Percentiles rank a stretch among this genome's conserved stretches.
phyloP scores from a whole-genome alignment of 129 eudicot species.

The carrot (Daucus carota) region DNA sequence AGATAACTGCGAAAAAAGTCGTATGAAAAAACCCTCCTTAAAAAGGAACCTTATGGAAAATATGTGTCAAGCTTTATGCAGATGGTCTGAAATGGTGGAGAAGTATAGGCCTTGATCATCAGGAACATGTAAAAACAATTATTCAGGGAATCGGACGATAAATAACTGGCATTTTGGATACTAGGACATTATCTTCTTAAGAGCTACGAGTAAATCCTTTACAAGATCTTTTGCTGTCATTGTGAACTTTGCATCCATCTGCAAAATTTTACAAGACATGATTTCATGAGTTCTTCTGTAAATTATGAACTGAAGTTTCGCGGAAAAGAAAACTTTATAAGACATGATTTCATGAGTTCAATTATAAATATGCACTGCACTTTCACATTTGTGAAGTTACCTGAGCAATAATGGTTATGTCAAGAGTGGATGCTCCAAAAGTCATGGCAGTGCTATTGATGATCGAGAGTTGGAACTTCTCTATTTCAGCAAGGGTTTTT shows the following conservation, averaged over 20 bases:
- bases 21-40: slow-evolving; percentile 50
- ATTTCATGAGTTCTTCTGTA: neutral
- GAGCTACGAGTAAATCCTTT: slow-evolving; percentile 44
- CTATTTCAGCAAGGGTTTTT: slow-evolving; percentile 45
- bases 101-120: slow-evolving; percentile 24
- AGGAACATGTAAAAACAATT: slow-evolving; percentile 17
- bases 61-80: slow-evolving; percentile 13
- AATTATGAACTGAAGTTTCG: too few species aligned
- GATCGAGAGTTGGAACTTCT: slow-evolving; percentile 58
- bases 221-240: slow-evolving; percentile 54
- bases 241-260: slow-evolving; percentile 54
- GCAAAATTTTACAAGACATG: slow-evolving; percentile 16
- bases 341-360: neutral
- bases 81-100: slow-evolving; percentile 35
- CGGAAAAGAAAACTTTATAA: neutral
- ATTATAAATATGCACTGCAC: neutral
- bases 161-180: neutral
- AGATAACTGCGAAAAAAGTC: slow-evolving; percentile 42
- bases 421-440: slow-evolving; percentile 55
- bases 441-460: slow-evolving; percentile 47
- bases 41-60: slow-evolving; percentile 63
- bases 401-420: slow-evolving; percentile 58
- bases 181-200: slow-evolving; percentile 29
- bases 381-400: slow-evolving; percentile 18
- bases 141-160: neutral